A percentile compares a stretch with the other conserved stretches of the same genome.
Conservation (phyloP, 208 protist genomes). For the Wallacemonas sp. region DNA sequence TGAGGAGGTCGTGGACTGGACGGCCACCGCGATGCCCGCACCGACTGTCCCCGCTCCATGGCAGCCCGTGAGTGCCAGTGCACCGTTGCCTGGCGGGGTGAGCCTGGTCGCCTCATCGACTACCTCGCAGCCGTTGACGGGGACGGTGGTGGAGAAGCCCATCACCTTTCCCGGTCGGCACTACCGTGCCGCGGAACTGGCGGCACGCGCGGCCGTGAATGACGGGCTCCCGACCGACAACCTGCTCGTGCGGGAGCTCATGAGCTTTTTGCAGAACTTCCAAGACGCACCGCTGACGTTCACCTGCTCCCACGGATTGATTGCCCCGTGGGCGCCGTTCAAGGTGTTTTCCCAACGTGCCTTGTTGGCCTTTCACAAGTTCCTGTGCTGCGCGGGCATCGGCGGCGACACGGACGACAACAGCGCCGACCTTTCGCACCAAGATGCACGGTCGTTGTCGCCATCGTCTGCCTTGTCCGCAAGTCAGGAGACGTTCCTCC, state of each 20-base stretch:
- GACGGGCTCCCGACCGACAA: not conserved
- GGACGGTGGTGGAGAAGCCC: not conserved
- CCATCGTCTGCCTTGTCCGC: too few relatives aligned
- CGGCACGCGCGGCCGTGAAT: not conserved
- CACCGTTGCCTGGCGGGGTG: not conserved
- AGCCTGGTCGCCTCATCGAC: not conserved
- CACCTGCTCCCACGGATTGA: conserved; percentile 34
- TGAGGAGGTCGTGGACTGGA: too few relatives aligned
- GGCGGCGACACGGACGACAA: not conserved
- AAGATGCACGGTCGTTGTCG: too few relatives aligned
- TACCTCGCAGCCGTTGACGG: not conserved
- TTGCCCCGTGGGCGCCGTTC: conserved; percentile 52
- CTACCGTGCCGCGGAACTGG: conserved; percentile 3
- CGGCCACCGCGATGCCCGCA: not conserved
- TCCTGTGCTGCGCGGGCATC: conserved; percentile 12
- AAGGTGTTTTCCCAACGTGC: conserved; percentile 36
- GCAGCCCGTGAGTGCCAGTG: not conserved
- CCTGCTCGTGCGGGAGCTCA: not conserved
- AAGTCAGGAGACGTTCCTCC: not conserved
- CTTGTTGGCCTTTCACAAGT: conserved; percentile 14
- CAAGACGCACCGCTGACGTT: conserved; percentile 14
- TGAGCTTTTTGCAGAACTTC: conserved; percentile 15
- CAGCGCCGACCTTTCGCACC: not conserved
- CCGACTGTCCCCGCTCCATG: not conserved
- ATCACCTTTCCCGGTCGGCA: not conserved